A percentile compares a stretch with the other conserved stretches of the same genome.
These are phyloP conservation scores for Boletus vinaceobasis DNA, from an alignment of 768 basidiomycete species.

Conservation along the genomic window DNA sequence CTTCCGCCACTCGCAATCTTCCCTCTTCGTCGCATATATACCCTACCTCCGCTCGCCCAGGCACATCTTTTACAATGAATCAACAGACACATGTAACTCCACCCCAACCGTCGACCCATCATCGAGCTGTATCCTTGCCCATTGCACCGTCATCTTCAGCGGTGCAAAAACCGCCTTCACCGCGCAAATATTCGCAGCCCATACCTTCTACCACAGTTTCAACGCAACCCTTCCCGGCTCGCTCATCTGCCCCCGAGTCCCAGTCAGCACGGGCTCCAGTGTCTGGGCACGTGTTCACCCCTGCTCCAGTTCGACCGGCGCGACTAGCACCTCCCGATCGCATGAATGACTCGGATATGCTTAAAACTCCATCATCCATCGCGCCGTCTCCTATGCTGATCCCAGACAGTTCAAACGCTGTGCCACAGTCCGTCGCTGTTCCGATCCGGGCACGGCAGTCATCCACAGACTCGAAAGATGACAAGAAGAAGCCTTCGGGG, in stretches of 20 bases:
- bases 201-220: conserved; percentile 23
- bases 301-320: conserved; percentile 28
- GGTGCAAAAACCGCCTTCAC: conserved; percentile 25
- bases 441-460: conserved; percentile 23
- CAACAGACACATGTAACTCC: conserved; percentile 22
- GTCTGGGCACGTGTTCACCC: conserved; percentile 31
- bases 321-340: conserved; percentile 28
- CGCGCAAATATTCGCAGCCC: conserved; percentile 29
- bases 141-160: conserved; percentile 14
- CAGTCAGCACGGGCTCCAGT: conserved; percentile 24
- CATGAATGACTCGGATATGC: conserved; percentile 47
- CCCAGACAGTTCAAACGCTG: conserved; percentile 21
- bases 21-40: conserved; percentile 22
- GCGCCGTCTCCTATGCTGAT: conserved; percentile 47
- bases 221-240: conserved; percentile 30
- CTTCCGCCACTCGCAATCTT: conserved; percentile 18
- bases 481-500: conserved; percentile 30
- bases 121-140: conserved; percentile 38
- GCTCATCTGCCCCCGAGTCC: conserved; percentile 16
- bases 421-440: conserved; percentile 6
- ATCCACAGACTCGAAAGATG: conserved; percentile 33
- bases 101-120: conserved; percentile 27
- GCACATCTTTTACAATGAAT: conserved; percentile 14
- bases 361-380: conserved; percentile 65
- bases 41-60: conserved; percentile 21